phyloP scores from a whole-genome alignment of 2,329 filamentous ascomycete genomes.

The Cladobotryum mycophilum region DNA sequence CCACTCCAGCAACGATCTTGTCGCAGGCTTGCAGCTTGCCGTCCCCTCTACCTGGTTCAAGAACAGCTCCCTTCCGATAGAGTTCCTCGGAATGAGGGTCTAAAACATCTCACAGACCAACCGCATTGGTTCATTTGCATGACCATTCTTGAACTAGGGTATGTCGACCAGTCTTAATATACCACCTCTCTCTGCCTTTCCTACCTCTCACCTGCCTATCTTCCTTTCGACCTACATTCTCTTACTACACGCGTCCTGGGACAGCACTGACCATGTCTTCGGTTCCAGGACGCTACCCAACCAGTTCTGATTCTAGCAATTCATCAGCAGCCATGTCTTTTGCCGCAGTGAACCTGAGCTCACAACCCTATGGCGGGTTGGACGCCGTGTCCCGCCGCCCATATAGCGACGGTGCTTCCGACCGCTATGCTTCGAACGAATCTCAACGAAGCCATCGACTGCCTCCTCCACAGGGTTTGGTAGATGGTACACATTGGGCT shows the following conservation, averaged over 20 bases:
- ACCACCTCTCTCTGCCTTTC: neutral
- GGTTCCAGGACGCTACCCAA: conserved; percentile 8
- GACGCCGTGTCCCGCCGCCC: conserved; percentile 20
- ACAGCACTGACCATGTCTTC: conserved; percentile 13
- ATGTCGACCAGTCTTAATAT: conserved; percentile 9
- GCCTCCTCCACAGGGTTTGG: conserved; percentile 21
- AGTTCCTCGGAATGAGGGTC: conserved; percentile 5
- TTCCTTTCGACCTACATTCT: neutral
- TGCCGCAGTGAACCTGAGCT: conserved; percentile 15
- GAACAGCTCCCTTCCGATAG: conserved; percentile 9
- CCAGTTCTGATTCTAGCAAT: conserved; percentile 11
- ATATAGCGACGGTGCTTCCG: conserved; percentile 18
- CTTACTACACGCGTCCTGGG: conserved; percentile 2
- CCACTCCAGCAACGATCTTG: conserved; percentile 10
- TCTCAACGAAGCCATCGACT: conserved; percentile 21
- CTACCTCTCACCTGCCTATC: neutral
- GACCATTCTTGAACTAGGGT: conserved; percentile 13
- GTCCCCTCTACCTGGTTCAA: conserved; percentile 12
- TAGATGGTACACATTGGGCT: conserved; percentile 16
- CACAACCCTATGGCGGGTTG: conserved; percentile 11
- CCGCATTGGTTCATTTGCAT: conserved; percentile 13
- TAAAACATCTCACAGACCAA: conserved; percentile 5
- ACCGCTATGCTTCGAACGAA: conserved; percentile 20
- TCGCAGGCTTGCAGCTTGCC: conserved; percentile 11
- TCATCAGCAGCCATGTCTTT: conserved; percentile 17